These are phyloP conservation scores for Penicillium parvum DNA, from an alignment of 495 filamentous ascomycete species.

Conservation along the genomic window DNA sequence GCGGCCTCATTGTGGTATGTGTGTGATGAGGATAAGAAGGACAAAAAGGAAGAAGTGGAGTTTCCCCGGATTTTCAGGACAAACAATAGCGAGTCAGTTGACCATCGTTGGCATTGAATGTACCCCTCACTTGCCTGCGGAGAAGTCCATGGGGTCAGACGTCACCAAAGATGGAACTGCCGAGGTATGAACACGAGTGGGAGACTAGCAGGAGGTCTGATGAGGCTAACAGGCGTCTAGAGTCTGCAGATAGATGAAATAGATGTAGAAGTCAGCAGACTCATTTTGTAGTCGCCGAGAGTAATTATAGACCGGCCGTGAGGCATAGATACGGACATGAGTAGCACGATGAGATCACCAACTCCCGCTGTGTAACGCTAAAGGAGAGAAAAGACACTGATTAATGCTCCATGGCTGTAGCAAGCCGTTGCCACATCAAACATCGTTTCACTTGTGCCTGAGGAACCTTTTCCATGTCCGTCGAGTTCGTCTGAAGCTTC, in stretches of 20 bases:
- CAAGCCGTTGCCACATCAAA: constrained; percentile 32
- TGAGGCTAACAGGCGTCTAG: neutral
- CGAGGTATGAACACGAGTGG: neutral
- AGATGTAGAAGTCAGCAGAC: no score
- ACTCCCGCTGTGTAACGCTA: neutral
- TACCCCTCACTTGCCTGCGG: constrained; percentile 21
- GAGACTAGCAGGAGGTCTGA: neutral
- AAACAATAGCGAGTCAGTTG: neutral
- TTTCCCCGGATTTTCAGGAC: constrained; percentile 26
- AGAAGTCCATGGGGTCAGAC: constrained; percentile 1
- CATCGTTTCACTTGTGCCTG: constrained; percentile 40
- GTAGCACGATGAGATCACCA: neutral
- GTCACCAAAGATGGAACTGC: neutral
- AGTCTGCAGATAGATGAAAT: neutral
- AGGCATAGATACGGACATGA: no score
- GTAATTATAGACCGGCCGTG: no score
- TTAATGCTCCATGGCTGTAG: constrained; percentile 18
- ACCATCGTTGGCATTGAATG: neutral
- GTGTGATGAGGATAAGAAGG: neutral
- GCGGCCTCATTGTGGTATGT: neutral
- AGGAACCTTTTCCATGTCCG: constrained; percentile 51
- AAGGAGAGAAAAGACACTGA: neutral
- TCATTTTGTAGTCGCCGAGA: no score
- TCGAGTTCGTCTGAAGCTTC: constrained; percentile 49
- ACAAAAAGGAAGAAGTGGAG: constrained; percentile 12